phyloP scores from a whole-genome alignment of 805 yeast genomes.

The Kodamaea sagamina region DNA sequence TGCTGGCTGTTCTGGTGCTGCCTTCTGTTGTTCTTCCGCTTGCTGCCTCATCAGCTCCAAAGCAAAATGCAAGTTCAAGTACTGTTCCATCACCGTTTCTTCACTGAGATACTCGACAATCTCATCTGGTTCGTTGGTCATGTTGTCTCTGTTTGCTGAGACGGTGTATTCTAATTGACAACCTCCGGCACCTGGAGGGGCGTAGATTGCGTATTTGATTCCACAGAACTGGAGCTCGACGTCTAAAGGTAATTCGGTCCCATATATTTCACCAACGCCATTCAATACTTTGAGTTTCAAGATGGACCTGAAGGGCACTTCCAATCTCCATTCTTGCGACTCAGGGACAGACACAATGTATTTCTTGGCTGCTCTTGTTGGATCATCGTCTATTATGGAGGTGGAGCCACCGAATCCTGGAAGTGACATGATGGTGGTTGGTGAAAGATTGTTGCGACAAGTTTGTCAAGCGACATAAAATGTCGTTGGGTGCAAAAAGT shows the following conservation, averaged over 20 bases:
- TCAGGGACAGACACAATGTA: conserved; percentile 29
- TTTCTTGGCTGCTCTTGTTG: conserved; percentile 6
- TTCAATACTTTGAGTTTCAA: conserved; percentile 51
- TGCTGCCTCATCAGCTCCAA: conserved; percentile 55
- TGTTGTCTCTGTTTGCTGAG: conserved; percentile 25
- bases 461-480: too few relatives aligned
- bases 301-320: conserved; percentile 54
- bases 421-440: conserved; percentile 18
- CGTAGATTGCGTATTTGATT: conserved; percentile 38
- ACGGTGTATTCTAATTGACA: conserved; percentile 54
- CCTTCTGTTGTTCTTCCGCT: conserved; percentile 16
- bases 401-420: conserved; percentile 21
- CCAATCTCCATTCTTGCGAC: conserved; percentile 76
- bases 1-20: conserved; percentile 16
- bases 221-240: conserved; percentile 47
- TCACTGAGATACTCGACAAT: conserved; percentile 66
- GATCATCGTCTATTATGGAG: conserved; percentile 13
- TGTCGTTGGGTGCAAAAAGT: too few relatives aligned
- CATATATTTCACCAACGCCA: conserved; percentile 89
- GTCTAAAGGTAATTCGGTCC: conserved; percentile 84
- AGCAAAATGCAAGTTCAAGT: conserved; percentile 72
- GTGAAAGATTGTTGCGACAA: neutral
- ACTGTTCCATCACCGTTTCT: conserved; percentile 65
- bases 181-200: conserved; percentile 56
- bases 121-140: conserved; percentile 37